phyloP scores from a whole-genome alignment of 2,329 filamentous ascomycete species.

The Sporothrix curviconia region DNA sequence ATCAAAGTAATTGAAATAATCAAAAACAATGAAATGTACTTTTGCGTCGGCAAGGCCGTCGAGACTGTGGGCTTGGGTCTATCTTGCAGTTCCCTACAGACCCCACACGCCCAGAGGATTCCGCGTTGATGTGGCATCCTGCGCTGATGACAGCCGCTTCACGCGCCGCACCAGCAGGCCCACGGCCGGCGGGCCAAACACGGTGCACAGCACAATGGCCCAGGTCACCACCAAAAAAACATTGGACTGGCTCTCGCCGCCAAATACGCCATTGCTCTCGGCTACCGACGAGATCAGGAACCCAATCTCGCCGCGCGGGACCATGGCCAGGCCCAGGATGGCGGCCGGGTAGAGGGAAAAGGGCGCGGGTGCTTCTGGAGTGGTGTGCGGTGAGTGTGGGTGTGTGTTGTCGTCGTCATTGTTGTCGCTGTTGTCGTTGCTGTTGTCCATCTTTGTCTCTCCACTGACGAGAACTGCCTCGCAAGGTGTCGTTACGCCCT shows the following conservation, averaged over 20 bases:
- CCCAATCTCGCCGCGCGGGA: conserved; percentile 72
- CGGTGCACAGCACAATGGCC: conserved; percentile 50
- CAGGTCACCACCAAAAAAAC: conserved; percentile 49
- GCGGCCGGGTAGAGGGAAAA: conserved; percentile 60
- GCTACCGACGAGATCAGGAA: conserved; percentile 68
- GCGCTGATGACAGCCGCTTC: conserved; percentile 25
- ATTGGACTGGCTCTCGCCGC: conserved; percentile 25
- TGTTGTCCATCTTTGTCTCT: too few species aligned
- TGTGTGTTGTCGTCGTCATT: too few species aligned
- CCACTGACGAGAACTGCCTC: too few species aligned
- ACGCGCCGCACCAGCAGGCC: conserved; percentile 41
- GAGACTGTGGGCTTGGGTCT: too few species aligned
- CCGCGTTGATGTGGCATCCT: not conserved
- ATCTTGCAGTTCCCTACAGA: too few species aligned
- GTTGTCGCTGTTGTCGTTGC: too few species aligned
- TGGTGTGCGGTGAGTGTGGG: too few species aligned
- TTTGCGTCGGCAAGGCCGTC: too few species aligned
- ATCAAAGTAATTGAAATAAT: too few species aligned
- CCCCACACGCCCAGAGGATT: conserved; percentile 17
- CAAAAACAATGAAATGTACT: too few species aligned
- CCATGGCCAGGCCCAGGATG: conserved; percentile 63
- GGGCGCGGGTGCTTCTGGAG: conserved; percentile 35
- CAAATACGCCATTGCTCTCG: conserved; percentile 44
- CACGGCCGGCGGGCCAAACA: conserved; percentile 43
- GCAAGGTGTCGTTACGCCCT: too few species aligned